Base-by-base conservation (phyloP, 768 basidiomycete genomes). In the Holtermanniella nyarrowii region DNA sequence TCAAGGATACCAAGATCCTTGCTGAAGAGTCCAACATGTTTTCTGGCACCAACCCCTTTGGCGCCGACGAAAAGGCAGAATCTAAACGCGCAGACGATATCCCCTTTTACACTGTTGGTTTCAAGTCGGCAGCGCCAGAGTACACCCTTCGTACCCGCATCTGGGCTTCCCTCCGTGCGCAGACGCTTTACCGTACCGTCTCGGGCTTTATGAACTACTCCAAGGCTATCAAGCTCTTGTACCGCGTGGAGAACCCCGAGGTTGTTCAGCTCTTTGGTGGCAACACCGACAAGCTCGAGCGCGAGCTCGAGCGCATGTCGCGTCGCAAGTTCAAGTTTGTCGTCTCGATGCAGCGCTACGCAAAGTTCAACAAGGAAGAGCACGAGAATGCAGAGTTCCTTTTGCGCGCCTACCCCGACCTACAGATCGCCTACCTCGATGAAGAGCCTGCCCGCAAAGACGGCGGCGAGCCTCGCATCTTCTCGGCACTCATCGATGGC, bases 121-220 rank as follows among this genome's bases (percentile, higher is more conserved):
- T 99, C 84, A 97, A 95, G 78, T 91, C 86, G 57, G 88, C 93
- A 18, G 88, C 91, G 2, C 95, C 93, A 2, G 95, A 99, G 72
- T 99, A 91, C 71, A 99, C 95, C 1, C 79, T 99, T 13, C 89
- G 95, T 54, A 99, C 95, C 5, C 84, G 95, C 69, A 99, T 99
- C 65, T 99, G 95, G 95, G 91, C 95, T 7, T 96, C 93, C 4
- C 80, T 99, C 7, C 88, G 95, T 49, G 95, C 95, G 16, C 95
- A 99, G 76, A 99, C 95, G 1, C 80, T 99, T 18, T 97, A 99
- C 70, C 83, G 95, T 59, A 99, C 95, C 13, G 93, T 99, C 16
- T 96, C 95, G 27, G 95, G 95, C 47, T 96, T 99, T 88, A 97
- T 97, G 95, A 99, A 99, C 75, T 97, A 99, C 72, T 83, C 87